These are phyloP conservation scores for Rhynchosporium graminicola DNA, from an alignment of 2,329 filamentous ascomycete genomes.

Conservation along the genomic window DNA sequence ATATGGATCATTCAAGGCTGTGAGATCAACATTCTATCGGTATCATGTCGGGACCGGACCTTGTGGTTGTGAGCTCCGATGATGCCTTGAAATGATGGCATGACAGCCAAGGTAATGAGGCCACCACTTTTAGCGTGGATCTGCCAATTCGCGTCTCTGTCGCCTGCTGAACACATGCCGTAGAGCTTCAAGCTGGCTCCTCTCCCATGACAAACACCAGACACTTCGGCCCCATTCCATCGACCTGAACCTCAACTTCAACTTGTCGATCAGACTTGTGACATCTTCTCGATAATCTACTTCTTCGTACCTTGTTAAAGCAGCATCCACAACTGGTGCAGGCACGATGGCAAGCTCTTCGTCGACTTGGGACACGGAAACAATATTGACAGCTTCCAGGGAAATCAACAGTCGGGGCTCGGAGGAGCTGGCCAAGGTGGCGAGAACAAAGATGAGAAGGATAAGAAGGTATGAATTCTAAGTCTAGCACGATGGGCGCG, in stretches of 20 bases:
- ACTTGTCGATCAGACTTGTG: constrained; percentile 26
- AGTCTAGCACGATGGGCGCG: not conserved
- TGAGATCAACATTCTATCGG: not conserved
- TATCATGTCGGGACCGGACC: not conserved
- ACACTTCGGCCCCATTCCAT: constrained; percentile 14
- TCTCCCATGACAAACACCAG: constrained; percentile 32
- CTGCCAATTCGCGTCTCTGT: constrained; percentile 30
- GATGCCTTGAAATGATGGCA: not conserved
- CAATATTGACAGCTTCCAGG: constrained; percentile 32
- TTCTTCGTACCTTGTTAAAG: not conserved
- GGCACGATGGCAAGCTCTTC: constrained; percentile 38
- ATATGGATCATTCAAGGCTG: constrained; percentile 19
- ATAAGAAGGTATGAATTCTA: constrained; percentile 75
- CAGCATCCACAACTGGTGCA: constrained; percentile 21
- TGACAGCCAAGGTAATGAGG: not conserved
- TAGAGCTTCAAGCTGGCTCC: constrained; percentile 26
- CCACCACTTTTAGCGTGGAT: constrained; percentile 1
- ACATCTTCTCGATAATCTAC: constrained; percentile 14
- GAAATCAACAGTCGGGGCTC: constrained; percentile 48
- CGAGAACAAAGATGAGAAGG: constrained; percentile 81
- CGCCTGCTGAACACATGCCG: constrained; percentile 29
- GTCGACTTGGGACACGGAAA: constrained; percentile 27
- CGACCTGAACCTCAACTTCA: constrained; percentile 26
- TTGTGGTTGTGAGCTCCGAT: constrained; percentile 3
- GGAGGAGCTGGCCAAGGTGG: constrained; percentile 57